Evolutionary conservation across 768 basidiomycete genomes (phyloP).

Genomic region (Collybia sordida): DNA sequence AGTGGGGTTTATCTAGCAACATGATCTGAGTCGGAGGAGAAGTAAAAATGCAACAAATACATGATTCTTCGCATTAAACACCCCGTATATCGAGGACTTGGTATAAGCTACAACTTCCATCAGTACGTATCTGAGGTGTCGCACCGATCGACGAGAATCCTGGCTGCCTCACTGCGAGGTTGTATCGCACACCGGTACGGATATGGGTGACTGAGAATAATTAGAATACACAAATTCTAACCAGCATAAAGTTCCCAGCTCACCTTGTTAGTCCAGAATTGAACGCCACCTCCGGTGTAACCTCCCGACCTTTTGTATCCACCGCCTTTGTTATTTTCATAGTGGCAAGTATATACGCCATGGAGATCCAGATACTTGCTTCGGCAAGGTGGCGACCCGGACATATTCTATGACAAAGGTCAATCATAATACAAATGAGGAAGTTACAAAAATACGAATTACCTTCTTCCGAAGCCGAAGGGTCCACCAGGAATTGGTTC

Average conservation of each 20-base stretch:
- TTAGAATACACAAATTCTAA: neutral
- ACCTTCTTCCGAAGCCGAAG: slow-evolving; percentile 18
- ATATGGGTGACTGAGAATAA: slow-evolving; percentile 2
- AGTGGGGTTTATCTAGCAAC: no score
- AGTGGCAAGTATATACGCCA: slow-evolving; percentile 9
- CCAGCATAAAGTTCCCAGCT: neutral
- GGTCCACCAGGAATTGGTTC: slow-evolving; percentile 7
- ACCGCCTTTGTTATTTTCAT: slow-evolving; percentile 11
- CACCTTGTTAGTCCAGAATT: slow-evolving; percentile 12
- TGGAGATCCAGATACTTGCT: slow-evolving; percentile 13
- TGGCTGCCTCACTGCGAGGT: slow-evolving; percentile 2
- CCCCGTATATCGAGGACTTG: no score
- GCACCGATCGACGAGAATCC: neutral
- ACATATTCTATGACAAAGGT: slow-evolving; percentile 6
- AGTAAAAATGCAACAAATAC: no score
- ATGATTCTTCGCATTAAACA: no score
- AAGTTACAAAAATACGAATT: neutral
- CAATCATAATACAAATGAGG: neutral
- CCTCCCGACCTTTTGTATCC: slow-evolving; percentile 13
- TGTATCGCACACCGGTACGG: slow-evolving; percentile 9
- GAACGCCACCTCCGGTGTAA: slow-evolving; percentile 12
- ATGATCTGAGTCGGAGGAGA: no score
- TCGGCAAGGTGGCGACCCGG: slow-evolving; percentile 16
- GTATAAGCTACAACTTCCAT: no score
- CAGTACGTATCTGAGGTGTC: no score